Conservation (phyloP, 139 green algal species). For the Mychonastes homosphaera region DNA sequence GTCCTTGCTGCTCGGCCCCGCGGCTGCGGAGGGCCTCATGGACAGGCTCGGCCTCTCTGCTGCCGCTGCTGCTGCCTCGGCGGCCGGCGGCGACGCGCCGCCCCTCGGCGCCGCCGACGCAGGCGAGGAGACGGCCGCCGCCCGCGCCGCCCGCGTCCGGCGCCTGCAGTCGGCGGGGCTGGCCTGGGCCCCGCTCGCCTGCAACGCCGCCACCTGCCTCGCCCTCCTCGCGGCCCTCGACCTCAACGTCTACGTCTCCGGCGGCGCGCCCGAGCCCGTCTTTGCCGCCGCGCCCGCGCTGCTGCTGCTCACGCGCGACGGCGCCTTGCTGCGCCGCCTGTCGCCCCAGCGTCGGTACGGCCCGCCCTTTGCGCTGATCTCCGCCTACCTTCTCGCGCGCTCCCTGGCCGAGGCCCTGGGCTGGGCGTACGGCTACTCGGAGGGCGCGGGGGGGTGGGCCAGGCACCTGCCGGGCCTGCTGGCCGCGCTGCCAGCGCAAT, state of each 20-base stretch:
- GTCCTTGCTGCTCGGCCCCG: background rate
- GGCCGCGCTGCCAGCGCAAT: slow-evolving; percentile 33
- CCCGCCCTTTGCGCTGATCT: slow-evolving; percentile 34
- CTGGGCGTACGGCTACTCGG: background rate
- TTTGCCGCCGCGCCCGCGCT: slow-evolving; percentile 68
- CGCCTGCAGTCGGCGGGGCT: background rate
- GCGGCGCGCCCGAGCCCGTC: slow-evolving; percentile 39
- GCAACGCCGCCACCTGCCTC: background rate
- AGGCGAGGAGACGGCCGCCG: background rate
- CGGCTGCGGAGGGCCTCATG: background rate
- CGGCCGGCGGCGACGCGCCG: no score
- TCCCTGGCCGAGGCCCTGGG: slow-evolving; percentile 1
- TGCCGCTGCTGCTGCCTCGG: background rate
- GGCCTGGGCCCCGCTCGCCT: background rate
- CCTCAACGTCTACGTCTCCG: slow-evolving; percentile 11
- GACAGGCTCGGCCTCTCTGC: background rate
- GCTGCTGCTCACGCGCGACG: slow-evolving; percentile 72
- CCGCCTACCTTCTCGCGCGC: slow-evolving; percentile 19
- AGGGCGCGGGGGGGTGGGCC: background rate
- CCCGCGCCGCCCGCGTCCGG: background rate
- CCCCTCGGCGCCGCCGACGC: background rate
- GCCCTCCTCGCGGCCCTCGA: no score
- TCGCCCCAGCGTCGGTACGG: slow-evolving; percentile 56
- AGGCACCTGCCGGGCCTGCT: slow-evolving; percentile 6
- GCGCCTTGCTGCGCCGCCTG: slow-evolving; percentile 49